phyloP scores from a whole-genome alignment of 108 stramenopile species.

The Seminavis robusta region DNA sequence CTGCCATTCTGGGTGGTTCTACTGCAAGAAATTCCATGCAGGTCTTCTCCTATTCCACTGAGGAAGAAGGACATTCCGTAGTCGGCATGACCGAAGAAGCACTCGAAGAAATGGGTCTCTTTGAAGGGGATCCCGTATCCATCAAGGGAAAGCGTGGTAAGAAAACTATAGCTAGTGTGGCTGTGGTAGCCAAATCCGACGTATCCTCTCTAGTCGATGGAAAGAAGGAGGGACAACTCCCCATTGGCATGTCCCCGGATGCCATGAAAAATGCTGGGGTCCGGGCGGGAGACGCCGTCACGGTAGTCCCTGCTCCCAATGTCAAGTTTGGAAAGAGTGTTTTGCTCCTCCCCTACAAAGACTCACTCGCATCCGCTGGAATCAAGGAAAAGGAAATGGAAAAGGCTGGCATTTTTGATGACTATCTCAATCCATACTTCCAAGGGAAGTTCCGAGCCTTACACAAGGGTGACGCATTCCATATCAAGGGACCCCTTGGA shows the following conservation, averaged over 20 bases:
- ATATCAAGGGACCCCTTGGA: constrained; percentile 68
- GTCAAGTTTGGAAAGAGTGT: constrained; percentile 89
- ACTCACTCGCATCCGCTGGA: constrained; percentile 60
- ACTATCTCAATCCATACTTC: constrained; percentile 88
- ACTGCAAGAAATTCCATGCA: constrained; percentile 55
- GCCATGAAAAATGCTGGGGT: constrained; percentile 88
- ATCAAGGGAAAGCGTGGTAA: constrained; percentile 85
- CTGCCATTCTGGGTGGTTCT: constrained; percentile 57
- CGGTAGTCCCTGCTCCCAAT: constrained; percentile 68
- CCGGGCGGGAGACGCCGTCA: constrained; percentile 77
- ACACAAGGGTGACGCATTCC: constrained; percentile 70
- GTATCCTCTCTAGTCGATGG: constrained; percentile 43
- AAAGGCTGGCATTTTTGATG: constrained; percentile 59
- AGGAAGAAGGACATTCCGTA: constrained; percentile 76
- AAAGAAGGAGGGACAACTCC: constrained; percentile 14
- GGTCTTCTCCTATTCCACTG: constrained; percentile 58
- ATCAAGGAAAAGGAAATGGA: constrained; percentile 30
- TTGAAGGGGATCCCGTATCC: constrained; percentile 84
- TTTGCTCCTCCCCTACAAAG: constrained; percentile 67
- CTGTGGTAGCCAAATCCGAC: constrained; percentile 58
- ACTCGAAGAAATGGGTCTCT: constrained; percentile 76
- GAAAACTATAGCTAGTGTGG: constrained; percentile 77
- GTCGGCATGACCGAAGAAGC: constrained; percentile 72
- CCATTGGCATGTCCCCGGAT: constrained; percentile 74
- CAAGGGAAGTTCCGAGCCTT: constrained; percentile 78